Evolutionary conservation across 305 asterid genomes (phyloP).

Genomic region (Fraxinus albicans): DNA sequence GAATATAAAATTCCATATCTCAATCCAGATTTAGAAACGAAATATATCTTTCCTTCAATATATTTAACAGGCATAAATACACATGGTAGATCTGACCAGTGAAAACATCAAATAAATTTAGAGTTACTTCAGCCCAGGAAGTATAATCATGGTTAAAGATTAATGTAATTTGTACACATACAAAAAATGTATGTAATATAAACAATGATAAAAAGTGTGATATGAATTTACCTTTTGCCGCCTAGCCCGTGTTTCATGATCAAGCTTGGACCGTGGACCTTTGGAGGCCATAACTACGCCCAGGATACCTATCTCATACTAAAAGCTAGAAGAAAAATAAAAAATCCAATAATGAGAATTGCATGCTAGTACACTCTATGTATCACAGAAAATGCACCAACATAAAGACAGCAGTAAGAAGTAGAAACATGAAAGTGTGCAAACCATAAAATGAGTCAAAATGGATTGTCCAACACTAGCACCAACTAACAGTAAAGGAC

Average conservation of each 20-base stretch:
- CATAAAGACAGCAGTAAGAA: not conserved
- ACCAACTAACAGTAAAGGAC: not conserved
- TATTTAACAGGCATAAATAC: not conserved
- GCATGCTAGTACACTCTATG: constrained; percentile 17
- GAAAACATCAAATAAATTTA: constrained; percentile 7
- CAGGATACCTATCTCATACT: constrained; percentile 48
- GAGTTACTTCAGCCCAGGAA: not conserved
- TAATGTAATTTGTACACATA: not conserved
- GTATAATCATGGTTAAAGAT: constrained; percentile 3
- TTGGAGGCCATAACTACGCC: constrained; percentile 84
- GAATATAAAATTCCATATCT: not conserved
- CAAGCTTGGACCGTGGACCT: constrained; percentile 94
- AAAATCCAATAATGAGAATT: constrained; percentile 7
- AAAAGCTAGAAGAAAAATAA: constrained; percentile 30
- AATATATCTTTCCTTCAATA: not conserved
- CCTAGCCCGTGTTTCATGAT: constrained; percentile 88
- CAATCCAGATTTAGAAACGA: not conserved
- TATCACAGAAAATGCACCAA: not conserved
- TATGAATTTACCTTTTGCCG: constrained; percentile 70
- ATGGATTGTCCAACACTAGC: not conserved
- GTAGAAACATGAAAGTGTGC: not conserved
- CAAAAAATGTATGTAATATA: not conserved
- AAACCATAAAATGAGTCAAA: not conserved
- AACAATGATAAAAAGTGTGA: not conserved
- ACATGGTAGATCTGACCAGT: not conserved